phyloP scores from a whole-genome alignment of 2,329 filamentous ascomycete genomes.

The Drechmeria coniospora region DNA sequence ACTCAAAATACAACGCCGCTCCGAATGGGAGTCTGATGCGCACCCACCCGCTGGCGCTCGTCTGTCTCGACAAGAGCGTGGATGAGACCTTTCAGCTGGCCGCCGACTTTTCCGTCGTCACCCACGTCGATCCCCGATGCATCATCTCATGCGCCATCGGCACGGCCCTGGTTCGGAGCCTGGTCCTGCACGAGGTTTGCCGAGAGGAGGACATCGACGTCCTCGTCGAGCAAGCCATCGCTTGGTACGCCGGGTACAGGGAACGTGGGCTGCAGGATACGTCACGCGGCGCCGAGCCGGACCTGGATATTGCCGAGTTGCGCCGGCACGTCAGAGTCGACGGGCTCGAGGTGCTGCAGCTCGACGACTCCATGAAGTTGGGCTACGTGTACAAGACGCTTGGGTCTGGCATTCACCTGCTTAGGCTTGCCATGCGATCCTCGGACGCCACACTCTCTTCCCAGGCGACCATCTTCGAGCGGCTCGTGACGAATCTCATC shows the following conservation, averaged over 20 bases:
- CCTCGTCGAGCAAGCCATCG: constrained; percentile 21
- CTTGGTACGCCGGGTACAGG: constrained; percentile 19
- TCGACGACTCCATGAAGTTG: constrained; percentile 29
- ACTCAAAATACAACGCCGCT: constrained; percentile 21
- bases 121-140: constrained; percentile 36
- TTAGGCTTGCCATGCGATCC: constrained; percentile 26
- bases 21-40: constrained; percentile 39
- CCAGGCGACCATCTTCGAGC: constrained; percentile 23
- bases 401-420: constrained; percentile 27
- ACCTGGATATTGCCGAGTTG: constrained; percentile 25
- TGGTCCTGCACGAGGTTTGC: constrained; percentile 28
- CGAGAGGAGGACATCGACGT: constrained; percentile 23
- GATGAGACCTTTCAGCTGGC: constrained; percentile 28
- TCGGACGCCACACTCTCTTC: constrained; percentile 5
- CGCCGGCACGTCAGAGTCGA: constrained; percentile 21
- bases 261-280: constrained; percentile 8
- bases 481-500: constrained; percentile 29
- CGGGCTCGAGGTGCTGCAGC: constrained; percentile 21
- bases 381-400: constrained; percentile 40
- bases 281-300: constrained; percentile 13
- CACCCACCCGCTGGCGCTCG: constrained; percentile 33
- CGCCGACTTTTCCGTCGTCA: constrained; percentile 25
- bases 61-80: constrained; percentile 24
- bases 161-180: constrained; percentile 28
- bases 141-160: constrained; percentile 31